phyloP scores from a whole-genome alignment of 768 basidiomycete species.

The Mrakia gelida region DNA sequence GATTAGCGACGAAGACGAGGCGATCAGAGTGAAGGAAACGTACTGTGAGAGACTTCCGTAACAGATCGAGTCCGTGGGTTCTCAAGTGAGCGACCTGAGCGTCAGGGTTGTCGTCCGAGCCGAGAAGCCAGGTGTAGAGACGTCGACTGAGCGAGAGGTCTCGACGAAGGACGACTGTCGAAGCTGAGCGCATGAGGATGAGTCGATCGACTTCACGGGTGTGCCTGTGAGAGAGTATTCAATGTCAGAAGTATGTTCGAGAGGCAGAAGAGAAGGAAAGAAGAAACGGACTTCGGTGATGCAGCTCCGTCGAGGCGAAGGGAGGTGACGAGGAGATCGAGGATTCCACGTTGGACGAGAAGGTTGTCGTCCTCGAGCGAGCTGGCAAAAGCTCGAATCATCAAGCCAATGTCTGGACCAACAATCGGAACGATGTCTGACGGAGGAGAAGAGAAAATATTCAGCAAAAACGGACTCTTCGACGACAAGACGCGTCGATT shows the following conservation, averaged over 20 bases:
- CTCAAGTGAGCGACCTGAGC: slow-evolving; percentile 67
- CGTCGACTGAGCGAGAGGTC: slow-evolving; percentile 90
- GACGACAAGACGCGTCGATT: not conserved
- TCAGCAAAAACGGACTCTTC: not conserved
- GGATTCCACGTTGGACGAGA: slow-evolving; percentile 75
- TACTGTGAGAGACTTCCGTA: slow-evolving; percentile 43
- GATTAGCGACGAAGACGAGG: not conserved
- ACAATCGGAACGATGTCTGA: slow-evolving; percentile 65
- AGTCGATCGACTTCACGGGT: slow-evolving; percentile 58
- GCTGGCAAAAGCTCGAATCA: slow-evolving; percentile 87
- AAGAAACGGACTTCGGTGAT: slow-evolving; percentile 52
- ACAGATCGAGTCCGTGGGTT: slow-evolving; percentile 64
- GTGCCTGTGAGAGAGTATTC: not conserved
- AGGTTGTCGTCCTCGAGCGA: slow-evolving; percentile 91
- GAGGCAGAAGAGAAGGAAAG: not conserved
- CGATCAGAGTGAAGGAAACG: no score
- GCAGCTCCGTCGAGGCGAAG: slow-evolving; percentile 68
- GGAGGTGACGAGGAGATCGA: slow-evolving; percentile 78
- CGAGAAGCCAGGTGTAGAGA: slow-evolving; percentile 87
- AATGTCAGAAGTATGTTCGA: not conserved
- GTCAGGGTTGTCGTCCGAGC: slow-evolving; percentile 72
- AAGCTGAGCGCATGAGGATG: slow-evolving; percentile 80
- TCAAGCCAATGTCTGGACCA: slow-evolving; percentile 81
- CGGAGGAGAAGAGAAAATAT: not conserved
- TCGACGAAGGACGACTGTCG: slow-evolving; percentile 80